phyloP scores from a whole-genome alignment of 768 basidiomycete genomes.

The Arthromyces matolae region DNA sequence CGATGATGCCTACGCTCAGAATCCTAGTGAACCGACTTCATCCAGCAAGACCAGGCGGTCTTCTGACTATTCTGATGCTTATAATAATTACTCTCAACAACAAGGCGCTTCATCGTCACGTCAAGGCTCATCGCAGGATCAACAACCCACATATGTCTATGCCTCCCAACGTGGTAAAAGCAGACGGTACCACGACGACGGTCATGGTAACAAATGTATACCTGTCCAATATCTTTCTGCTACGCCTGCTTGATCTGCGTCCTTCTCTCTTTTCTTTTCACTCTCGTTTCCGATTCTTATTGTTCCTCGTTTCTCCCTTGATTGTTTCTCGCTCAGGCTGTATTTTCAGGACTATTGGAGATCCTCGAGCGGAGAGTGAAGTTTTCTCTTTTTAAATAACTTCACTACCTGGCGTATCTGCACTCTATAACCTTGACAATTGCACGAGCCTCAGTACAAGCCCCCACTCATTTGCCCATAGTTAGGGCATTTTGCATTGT shows the following conservation, averaged over 20 bases:
- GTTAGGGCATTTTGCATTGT: too few relatives aligned
- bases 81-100: slow-evolving; percentile 3
- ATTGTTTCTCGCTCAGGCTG: slow-evolving; percentile 5
- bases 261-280: not conserved
- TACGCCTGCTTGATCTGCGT: not conserved
- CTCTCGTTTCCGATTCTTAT: not conserved
- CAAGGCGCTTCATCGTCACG: slow-evolving; percentile 7
- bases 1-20: not conserved
- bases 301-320: slow-evolving; percentile 4
- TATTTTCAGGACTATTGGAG: slow-evolving; percentile 6
- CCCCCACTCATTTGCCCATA: too few relatives aligned
- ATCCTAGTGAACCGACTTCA: too few relatives aligned
- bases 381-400: not conserved
- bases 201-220: not conserved
- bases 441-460: not conserved
- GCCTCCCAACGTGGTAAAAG: slow-evolving; percentile 11
- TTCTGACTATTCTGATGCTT: not conserved
- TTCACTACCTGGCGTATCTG: not conserved
- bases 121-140: slow-evolving; percentile 10
- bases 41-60: slow-evolving; percentile 2
- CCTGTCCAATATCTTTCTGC: not conserved
- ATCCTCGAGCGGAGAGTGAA: not conserved
- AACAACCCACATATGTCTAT: slow-evolving; percentile 8
- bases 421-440: not conserved
- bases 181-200: slow-evolving; percentile 1